A percentile compares a stretch with the other conserved stretches of the same genome.
phyloP scores from a whole-genome alignment of 495 filamentous ascomycete genomes.

The Glutinoglossum americanum region DNA sequence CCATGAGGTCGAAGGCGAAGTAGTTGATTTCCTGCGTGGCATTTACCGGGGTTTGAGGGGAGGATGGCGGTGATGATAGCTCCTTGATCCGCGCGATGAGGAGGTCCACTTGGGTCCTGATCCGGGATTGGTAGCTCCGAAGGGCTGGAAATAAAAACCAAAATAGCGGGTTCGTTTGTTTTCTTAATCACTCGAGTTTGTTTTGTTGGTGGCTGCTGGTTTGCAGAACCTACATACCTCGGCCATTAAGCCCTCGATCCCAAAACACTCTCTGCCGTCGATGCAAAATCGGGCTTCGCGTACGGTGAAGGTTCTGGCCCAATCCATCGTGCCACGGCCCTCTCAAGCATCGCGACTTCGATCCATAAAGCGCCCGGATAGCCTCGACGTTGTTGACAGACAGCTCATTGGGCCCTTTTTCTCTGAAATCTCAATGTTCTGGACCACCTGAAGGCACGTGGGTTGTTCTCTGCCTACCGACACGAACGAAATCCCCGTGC shows the following conservation, averaged over 20 bases:
- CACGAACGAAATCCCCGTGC: conserved; percentile 22
- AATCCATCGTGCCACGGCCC: conserved; percentile 13
- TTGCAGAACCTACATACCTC: background rate
- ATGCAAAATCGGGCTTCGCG: conserved; percentile 16
- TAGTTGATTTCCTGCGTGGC: conserved; percentile 18
- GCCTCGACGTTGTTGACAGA: conserved; percentile 17
- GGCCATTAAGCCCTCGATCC: conserved; percentile 2
- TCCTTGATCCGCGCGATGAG: background rate
- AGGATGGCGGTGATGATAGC: background rate
- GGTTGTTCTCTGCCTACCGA: conserved; percentile 1
- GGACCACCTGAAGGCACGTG: background rate
- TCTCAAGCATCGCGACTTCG: conserved; percentile 14
- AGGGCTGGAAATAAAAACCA: background rate
- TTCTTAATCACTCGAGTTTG: no score
- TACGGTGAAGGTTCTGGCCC: conserved; percentile 11
- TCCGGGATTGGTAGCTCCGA: background rate
- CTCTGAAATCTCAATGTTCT: background rate
- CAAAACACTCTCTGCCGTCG: conserved; percentile 17
- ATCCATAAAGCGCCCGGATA: conserved; percentile 12
- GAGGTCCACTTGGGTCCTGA: background rate
- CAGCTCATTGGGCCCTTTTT: conserved; percentile 17
- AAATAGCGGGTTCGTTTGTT: background rate
- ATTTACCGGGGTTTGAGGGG: conserved; percentile 6
- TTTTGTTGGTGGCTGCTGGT: no score
- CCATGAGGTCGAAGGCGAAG: conserved; percentile 25